These are phyloP conservation scores for Tuber brumale DNA, from an alignment of 495 filamentous ascomycete genomes.

Conservation along the genomic window DNA sequence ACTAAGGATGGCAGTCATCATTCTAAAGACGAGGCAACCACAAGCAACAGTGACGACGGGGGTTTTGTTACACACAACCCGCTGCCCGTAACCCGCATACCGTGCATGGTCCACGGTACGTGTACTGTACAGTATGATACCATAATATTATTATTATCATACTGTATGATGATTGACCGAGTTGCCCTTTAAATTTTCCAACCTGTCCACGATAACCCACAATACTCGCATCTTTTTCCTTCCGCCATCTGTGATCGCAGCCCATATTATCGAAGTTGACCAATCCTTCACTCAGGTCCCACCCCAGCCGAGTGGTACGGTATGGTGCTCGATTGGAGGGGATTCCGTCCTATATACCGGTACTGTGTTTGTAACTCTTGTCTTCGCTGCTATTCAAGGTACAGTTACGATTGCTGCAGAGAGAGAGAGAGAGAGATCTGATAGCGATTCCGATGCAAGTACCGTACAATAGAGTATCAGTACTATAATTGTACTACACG, in stretches of 20 bases:
- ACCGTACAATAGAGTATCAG: background rate
- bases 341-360: background rate
- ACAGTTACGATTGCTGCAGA: background rate
- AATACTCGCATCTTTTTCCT: background rate
- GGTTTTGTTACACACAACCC: constrained; percentile 5
- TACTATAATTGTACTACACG: no score
- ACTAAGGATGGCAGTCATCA: constrained; percentile 2
- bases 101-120: background rate
- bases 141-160: no score
- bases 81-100: background rate
- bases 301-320: background rate
- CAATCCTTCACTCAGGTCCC: background rate
- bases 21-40: constrained; percentile 2
- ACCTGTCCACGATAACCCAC: background rate
- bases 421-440: background rate
- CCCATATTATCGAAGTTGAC: background rate
- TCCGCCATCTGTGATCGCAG: background rate
- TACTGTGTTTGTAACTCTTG: background rate
- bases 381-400: background rate
- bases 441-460: background rate
- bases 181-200: background rate
- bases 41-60: background rate
- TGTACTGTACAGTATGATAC: no score
- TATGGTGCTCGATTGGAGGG: background rate
- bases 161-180: no score